A percentile compares a stretch with the other conserved stretches of the same genome.
Evolutionary conservation across 352 stramenopile genomes (phyloP).

Genomic region (Sclerospora graminicola): DNA sequence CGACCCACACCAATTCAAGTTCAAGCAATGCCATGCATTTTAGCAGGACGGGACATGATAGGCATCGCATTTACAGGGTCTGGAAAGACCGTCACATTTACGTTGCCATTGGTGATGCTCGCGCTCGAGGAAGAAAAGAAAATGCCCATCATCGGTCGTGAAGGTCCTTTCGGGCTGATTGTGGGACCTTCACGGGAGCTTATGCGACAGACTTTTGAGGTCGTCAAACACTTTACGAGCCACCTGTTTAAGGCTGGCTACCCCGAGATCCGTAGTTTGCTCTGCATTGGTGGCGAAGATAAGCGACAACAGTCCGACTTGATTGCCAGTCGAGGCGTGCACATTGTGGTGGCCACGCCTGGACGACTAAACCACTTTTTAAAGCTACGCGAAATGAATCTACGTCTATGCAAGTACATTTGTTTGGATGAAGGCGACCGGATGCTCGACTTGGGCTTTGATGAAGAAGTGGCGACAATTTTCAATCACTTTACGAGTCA

Average conservation of each 20-base stretch:
- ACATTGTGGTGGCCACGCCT: constrained; percentile 96
- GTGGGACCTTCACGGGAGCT: constrained; percentile 95
- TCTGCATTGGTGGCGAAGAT: constrained; percentile 95
- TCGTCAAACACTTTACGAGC: constrained; percentile 90
- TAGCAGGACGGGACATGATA: constrained; percentile 96
- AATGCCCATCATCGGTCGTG: constrained; percentile 87
- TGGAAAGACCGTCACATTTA: constrained; percentile 99
- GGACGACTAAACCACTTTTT: constrained; percentile 95
- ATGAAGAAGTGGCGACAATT: constrained; percentile 91
- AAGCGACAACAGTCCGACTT: constrained; percentile 88
- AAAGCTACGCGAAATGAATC: constrained; percentile 90
- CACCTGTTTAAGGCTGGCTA: constrained; percentile 59
- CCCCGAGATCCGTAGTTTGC: constrained; percentile 83
- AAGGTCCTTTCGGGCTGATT: constrained; percentile 96
- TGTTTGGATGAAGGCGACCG: constrained; percentile 98
- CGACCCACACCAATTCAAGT: constrained; percentile 98
- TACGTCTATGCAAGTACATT: constrained; percentile 95
- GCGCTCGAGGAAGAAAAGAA: constrained; percentile 95
- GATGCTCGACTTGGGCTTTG: constrained; percentile 95
- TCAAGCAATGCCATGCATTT: constrained; percentile 94
- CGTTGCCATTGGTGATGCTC: constrained; percentile 93
- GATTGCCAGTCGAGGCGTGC: constrained; percentile 83
- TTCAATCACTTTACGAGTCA: constrained; percentile 97
- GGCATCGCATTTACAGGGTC: constrained; percentile 98
- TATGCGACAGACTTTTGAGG: constrained; percentile 96